Base-by-base conservation (phyloP, 2,329 filamentous ascomycete genomes). In the Sporothrix luriei region DNA sequence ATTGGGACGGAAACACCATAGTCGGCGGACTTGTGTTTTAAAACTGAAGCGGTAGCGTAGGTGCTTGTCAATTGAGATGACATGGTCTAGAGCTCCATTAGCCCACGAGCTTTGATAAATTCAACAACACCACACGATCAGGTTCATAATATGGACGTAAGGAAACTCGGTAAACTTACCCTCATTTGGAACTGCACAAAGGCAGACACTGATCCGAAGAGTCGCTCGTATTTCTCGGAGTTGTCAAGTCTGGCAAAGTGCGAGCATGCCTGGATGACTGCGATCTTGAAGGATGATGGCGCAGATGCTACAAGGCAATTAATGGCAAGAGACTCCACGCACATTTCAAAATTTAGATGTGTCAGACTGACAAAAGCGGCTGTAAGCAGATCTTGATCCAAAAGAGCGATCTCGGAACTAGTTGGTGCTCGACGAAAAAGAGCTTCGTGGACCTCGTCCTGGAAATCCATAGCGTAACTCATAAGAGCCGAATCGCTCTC, bases 391-490 rank as follows among this genome's bases (percentile, higher is more conserved):
- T 89, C 84, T 76, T 87, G 85, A 70, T 90, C 88, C 73, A 90
- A 87, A 40, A 81, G 77, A 29, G 79, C 76, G n/a, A 79, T 78
- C 33, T 88, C 84, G 51, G 80, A 76, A 13, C 80, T 80, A 1
- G 82, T 78, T 2, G 82, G 77, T 59, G 83, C 80, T 46, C 83
- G 84, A 69, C 85, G 84, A 74, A 91, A 90, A 4, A 90, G 84
- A 61, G 87, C 87, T 74, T 90, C 88, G 61, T 84, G 83, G 61
- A 91, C 84, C 76, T 91, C 89, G 74, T 90, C 87, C 74, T 91
- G 88, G 10, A 91, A 86, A 76, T 91, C 89, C 78, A 90, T 82
- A 51, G 88, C 88, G 76, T 89, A 91, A 76, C 88, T 90, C 71
- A 90, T 82, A 70, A 90, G 80, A 0, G 73, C 74, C 13, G 86